Percentiles rank a stretch among this genome's conserved stretches.
These are phyloP conservation scores for Trametes meyenii DNA, from an alignment of 768 basidiomycete species.

Conservation along the genomic window DNA sequence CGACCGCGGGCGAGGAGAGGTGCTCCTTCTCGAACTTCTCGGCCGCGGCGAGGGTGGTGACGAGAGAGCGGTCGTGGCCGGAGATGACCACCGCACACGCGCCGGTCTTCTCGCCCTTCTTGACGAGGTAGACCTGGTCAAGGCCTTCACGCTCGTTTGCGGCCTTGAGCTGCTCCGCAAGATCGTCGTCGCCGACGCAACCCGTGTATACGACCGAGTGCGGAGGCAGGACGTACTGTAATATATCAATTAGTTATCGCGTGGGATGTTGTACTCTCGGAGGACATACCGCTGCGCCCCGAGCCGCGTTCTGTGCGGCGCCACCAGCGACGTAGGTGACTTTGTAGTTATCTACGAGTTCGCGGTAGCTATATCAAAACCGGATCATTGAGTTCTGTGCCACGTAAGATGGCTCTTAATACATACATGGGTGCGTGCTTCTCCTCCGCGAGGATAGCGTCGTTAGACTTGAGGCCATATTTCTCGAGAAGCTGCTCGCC, in stretches of 20 bases:
- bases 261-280: not conserved
- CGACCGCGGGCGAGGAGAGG: slow-evolving; percentile 73
- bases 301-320: slow-evolving; percentile 95
- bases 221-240: slow-evolving; percentile 87
- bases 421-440: slow-evolving; percentile 86
- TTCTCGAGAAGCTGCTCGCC: slow-evolving; percentile 86
- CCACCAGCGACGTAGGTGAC: slow-evolving; percentile 96
- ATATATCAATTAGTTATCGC: slow-evolving; percentile 5
- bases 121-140: slow-evolving; percentile 85
- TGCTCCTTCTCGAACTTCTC: slow-evolving; percentile 88
- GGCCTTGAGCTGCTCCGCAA: slow-evolving; percentile 83
- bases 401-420: not conserved
- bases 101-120: slow-evolving; percentile 86
- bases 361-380: slow-evolving; percentile 70
- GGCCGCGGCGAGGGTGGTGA: slow-evolving; percentile 87
- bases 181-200: slow-evolving; percentile 90
- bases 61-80: slow-evolving; percentile 88
- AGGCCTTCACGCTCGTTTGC: slow-evolving; percentile 95
- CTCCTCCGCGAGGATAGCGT: slow-evolving; percentile 92
- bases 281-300: slow-evolving; percentile 85
- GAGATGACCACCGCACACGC: slow-evolving; percentile 97
- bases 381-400: not conserved
- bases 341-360: slow-evolving; percentile 73
- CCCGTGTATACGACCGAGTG: slow-evolving; percentile 92
- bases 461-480: slow-evolving; percentile 90